A percentile compares a stretch with the other conserved stretches of the same genome.
These are phyloP conservation scores for Peniophora sp. DNA, from an alignment of 1,284 basidiomycete genomes.

Conservation along the genomic window DNA sequence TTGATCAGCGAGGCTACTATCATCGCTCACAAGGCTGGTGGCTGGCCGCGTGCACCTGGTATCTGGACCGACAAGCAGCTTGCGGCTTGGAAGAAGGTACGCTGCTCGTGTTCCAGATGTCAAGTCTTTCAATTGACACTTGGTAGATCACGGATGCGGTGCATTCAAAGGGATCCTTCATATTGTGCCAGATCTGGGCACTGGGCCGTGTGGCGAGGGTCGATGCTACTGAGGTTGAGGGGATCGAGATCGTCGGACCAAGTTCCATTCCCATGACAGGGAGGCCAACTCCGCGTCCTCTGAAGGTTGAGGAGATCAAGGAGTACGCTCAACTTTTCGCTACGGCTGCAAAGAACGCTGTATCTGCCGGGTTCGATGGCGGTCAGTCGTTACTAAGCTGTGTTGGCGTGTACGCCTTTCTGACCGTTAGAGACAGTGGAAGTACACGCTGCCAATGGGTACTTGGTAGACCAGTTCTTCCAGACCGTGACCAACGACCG, in stretches of 20 bases:
- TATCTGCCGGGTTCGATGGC: conserved; percentile 41
- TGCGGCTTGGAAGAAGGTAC: conserved; percentile 36
- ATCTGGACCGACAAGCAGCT: conserved; percentile 39
- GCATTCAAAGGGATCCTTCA: conserved; percentile 22
- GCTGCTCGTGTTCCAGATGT: neutral
- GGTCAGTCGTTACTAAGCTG: conserved; percentile 1
- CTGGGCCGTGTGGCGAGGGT: conserved; percentile 31
- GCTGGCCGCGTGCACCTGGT: conserved; percentile 29
- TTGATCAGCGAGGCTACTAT: conserved; percentile 41
- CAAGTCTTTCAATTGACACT: neutral
- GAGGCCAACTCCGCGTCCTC: conserved; percentile 17
- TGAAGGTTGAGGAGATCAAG: conserved; percentile 29
- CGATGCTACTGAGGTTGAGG: conserved; percentile 19
- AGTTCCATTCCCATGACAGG: conserved; percentile 35
- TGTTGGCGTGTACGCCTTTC: too few relatives aligned
- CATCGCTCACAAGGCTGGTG: conserved; percentile 30
- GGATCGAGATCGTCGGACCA: conserved; percentile 21
- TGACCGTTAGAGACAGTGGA: conserved; percentile 29
- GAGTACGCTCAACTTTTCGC: conserved; percentile 32
- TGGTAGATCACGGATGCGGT: conserved; percentile 4
- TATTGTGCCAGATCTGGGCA: conserved; percentile 45
- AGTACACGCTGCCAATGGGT: conserved; percentile 25
- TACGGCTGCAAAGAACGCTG: conserved; percentile 32
- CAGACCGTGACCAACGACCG: conserved; percentile 28
- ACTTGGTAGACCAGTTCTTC: conserved; percentile 19